Evolutionary conservation across 495 filamentous ascomycete genomes (phyloP).

Genomic region (Penicillium herquei): DNA sequence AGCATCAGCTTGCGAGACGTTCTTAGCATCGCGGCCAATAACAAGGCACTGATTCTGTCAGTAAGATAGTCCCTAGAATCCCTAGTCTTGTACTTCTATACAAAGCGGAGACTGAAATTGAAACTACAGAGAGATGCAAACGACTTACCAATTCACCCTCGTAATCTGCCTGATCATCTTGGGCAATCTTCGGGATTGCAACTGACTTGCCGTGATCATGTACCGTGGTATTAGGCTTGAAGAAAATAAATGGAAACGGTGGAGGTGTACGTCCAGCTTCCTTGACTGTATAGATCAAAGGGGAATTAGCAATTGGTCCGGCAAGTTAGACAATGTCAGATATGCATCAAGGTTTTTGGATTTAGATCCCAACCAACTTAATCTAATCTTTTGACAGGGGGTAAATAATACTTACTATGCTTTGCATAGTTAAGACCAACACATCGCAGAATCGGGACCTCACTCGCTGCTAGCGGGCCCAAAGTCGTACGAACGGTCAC

Average conservation of each 20-base stretch:
- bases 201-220: conserved; percentile 40
- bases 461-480: conserved; percentile 30
- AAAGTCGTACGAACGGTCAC: conserved; percentile 36
- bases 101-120: not conserved
- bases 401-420: conserved; percentile 28
- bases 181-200: conserved; percentile 47
- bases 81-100: not conserved
- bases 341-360: too few relatives aligned
- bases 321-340: too few relatives aligned
- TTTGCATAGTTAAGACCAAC: conserved; percentile 42
- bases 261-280: conserved; percentile 49
- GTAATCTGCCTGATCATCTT: conserved; percentile 51
- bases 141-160: conserved; percentile 49
- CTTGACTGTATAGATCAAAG: conserved; percentile 30
- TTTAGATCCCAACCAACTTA: too few relatives aligned
- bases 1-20: conserved; percentile 40
- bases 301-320: too few relatives aligned
- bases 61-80: not conserved
- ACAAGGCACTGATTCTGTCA: conserved; percentile 21
- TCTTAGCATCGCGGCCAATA: conserved; percentile 45
- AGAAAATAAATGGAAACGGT: conserved; percentile 49
- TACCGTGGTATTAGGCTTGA: conserved; percentile 47
- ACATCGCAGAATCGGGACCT: conserved; percentile 39
- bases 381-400: too few relatives aligned
- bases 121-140: not conserved